A percentile compares a stretch with the other conserved stretches of the same genome.
These are phyloP conservation scores for Fusarium sp. DNA, from an alignment of 2,329 filamentous ascomycete species.

Conservation along the genomic window DNA sequence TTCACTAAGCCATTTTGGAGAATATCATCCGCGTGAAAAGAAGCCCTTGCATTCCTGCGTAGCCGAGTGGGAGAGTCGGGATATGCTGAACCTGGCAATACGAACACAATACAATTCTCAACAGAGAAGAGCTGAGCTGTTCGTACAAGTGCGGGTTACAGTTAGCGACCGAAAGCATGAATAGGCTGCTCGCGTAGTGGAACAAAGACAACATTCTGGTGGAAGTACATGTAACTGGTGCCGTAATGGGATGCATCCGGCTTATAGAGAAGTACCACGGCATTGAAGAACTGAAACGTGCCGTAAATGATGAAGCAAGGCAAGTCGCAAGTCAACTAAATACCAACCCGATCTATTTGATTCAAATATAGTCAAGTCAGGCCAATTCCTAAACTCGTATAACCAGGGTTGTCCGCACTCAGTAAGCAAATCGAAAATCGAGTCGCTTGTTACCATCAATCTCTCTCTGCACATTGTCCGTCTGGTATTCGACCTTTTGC, in stretches of 20 bases:
- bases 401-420: too few relatives aligned
- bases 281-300: too few relatives aligned
- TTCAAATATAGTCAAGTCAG: too few relatives aligned
- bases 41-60: neutral
- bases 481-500: conserved; percentile 57
- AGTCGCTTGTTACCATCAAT: conserved; percentile 59
- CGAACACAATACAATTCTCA: neutral
- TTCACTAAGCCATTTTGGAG: conserved; percentile 10
- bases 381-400: too few relatives aligned
- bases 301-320: too few relatives aligned
- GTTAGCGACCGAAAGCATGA: too few relatives aligned
- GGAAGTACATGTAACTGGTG: too few relatives aligned
- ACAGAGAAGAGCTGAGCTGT: neutral
- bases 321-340: too few relatives aligned
- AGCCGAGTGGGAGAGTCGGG: neutral
- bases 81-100: conserved; percentile 8
- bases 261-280: neutral
- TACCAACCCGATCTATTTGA: too few relatives aligned
- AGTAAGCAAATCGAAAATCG: conserved; percentile 62
- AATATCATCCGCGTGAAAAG: conserved; percentile 5
- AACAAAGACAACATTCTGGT: too few relatives aligned
- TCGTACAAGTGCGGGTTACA: too few relatives aligned
- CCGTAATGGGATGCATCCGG: neutral
- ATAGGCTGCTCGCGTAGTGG: too few relatives aligned
- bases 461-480: conserved; percentile 54